phyloP scores from a whole-genome alignment of 1,284 basidiomycete species.

The Tylopilus orsonianus region DNA sequence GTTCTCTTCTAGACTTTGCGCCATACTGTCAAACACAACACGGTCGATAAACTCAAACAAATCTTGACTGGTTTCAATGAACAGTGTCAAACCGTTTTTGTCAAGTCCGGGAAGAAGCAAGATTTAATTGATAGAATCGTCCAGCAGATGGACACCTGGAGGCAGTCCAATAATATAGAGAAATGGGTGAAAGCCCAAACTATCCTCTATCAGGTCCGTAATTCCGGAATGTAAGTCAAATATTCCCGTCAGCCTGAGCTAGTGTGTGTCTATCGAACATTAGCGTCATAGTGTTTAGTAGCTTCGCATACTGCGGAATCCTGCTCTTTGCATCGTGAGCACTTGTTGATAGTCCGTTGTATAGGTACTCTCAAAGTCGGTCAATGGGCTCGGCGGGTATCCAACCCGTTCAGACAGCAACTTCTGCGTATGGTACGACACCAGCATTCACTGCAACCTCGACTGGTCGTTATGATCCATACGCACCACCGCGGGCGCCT shows the following conservation, averaged over 20 bases:
- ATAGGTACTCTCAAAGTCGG: slow-evolving; percentile 31
- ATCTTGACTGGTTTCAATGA: slow-evolving; percentile 74
- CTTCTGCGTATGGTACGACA: slow-evolving; percentile 22
- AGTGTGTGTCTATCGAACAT: slow-evolving; percentile 7
- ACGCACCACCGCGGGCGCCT: slow-evolving; percentile 54
- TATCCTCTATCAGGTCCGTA: slow-evolving; percentile 61
- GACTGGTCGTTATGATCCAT: slow-evolving; percentile 59
- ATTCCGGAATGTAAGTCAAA: slow-evolving; percentile 56
- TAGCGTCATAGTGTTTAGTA: slow-evolving; percentile 12
- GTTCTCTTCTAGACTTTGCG: slow-evolving; percentile 41
- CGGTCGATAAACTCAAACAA: slow-evolving; percentile 78
- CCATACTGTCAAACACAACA: slow-evolving; percentile 52
- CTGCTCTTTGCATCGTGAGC: slow-evolving; percentile 2
- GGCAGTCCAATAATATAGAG: slow-evolving; percentile 50
- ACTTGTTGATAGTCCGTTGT: slow-evolving; percentile 17
- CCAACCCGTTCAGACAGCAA: slow-evolving; percentile 28
- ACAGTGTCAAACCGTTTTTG: slow-evolving; percentile 63
- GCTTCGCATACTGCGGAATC: slow-evolving; percentile 7
- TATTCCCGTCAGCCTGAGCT: slow-evolving; percentile 7
- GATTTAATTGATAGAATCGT: slow-evolving; percentile 76
- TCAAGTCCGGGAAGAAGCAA: slow-evolving; percentile 81
- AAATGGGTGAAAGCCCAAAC: slow-evolving; percentile 65
- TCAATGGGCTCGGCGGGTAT: slow-evolving; percentile 21
- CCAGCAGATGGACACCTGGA: slow-evolving; percentile 57
- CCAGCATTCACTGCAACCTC: slow-evolving; percentile 23